Evolutionary conservation across 192 early-diverging fungal species (phyloP).

Genomic region (Linnemannia exigua): DNA sequence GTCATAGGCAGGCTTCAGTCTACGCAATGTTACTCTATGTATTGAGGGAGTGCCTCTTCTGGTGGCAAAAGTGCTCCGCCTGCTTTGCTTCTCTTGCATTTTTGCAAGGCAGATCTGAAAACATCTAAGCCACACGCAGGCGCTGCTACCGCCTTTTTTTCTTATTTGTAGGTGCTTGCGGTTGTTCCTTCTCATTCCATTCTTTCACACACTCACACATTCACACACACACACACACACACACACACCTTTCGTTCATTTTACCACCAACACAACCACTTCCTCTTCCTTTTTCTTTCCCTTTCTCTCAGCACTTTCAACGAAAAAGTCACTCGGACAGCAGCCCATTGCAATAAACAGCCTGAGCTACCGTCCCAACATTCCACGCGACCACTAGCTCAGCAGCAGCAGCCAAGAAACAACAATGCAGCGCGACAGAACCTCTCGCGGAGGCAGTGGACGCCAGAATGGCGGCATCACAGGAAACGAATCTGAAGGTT

Average conservation of each 20-base stretch:
- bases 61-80: constrained; percentile 1
- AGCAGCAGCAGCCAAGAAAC: background rate
- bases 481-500: constrained; percentile 1
- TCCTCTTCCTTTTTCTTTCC: background rate
- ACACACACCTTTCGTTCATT: too few relatives aligned
- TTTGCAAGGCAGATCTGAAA: background rate
- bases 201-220: background rate
- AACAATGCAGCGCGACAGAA: background rate
- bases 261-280: too few relatives aligned
- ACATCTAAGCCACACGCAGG: background rate
- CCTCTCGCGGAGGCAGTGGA: background rate
- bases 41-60: background rate
- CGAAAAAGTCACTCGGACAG: background rate
- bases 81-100: background rate
- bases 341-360: background rate
- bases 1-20: too few relatives aligned
- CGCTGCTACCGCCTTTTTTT: background rate
- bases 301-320: background rate
- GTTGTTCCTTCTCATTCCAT: background rate
- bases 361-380: background rate
- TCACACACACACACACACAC: too few relatives aligned
- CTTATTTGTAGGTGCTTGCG: background rate
- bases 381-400: background rate
- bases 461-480: background rate
- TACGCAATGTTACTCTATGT: background rate